A percentile compares a stretch with the other conserved stretches of the same genome.
Evolutionary conservation across 2,329 filamentous ascomycete genomes (phyloP).

Genomic region (Apiospora rasikravindrae): DNA sequence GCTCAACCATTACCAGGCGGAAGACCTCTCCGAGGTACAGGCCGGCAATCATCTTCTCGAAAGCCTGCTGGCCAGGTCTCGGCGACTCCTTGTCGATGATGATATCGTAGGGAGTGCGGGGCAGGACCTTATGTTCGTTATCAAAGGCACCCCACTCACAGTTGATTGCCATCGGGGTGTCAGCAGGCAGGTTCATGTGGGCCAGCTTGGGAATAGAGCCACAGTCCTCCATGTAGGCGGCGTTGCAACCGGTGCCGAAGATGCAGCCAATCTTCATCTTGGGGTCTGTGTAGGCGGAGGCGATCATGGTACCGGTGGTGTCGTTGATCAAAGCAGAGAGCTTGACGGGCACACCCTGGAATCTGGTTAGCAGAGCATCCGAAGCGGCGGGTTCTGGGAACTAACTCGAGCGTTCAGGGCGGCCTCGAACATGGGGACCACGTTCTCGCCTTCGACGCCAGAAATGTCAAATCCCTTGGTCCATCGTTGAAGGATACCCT

Average conservation of each 20-base stretch:
- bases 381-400: not conserved
- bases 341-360: conserved; percentile 85
- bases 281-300: conserved; percentile 93
- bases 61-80: conserved; percentile 90
- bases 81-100: conserved; percentile 91
- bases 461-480: conserved; percentile 97
- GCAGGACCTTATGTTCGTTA: conserved; percentile 88
- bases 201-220: conserved; percentile 93
- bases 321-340: conserved; percentile 95
- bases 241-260: conserved; percentile 97
- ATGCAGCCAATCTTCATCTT: conserved; percentile 96
- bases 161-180: conserved; percentile 92
- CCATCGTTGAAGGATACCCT: conserved; percentile 92
- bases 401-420: conserved; percentile 72
- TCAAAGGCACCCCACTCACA: conserved; percentile 98
- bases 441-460: conserved; percentile 88
- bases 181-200: conserved; percentile 84
- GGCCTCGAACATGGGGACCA: conserved; percentile 85
- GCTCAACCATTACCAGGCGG: conserved; percentile 82
- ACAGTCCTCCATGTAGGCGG: conserved; percentile 94
- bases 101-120: conserved; percentile 83
- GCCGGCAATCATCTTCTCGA: conserved; percentile 98
- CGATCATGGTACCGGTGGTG: conserved; percentile 95
- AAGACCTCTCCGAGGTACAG: conserved; percentile 95
- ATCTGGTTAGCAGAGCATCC: conserved; percentile 26